phyloP scores from a whole-genome alignment of 2,329 filamentous ascomycete genomes.

The Onygenales sp. region DNA sequence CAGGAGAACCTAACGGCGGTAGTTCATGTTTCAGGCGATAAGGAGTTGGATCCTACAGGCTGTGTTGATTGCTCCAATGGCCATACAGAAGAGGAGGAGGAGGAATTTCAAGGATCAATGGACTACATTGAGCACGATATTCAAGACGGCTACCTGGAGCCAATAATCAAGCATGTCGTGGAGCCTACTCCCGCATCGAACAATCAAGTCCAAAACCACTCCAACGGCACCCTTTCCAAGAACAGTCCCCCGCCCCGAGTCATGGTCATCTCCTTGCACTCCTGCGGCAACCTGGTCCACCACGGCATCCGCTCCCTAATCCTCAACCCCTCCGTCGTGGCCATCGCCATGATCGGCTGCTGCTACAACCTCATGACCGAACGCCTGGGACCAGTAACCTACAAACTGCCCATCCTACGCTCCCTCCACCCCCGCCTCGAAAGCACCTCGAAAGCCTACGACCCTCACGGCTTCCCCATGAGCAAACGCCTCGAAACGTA shows the following conservation, averaged over 20 bases:
- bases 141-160: slow-evolving; percentile 33
- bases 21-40: background rate
- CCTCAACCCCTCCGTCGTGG: slow-evolving; percentile 71
- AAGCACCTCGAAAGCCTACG: slow-evolving; percentile 60
- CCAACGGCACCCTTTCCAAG: slow-evolving; percentile 1
- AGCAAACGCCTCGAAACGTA: slow-evolving; percentile 56
- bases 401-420: slow-evolving; percentile 70
- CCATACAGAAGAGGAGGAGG: background rate
- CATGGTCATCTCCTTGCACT: slow-evolving; percentile 92
- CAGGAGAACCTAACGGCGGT: background rate
- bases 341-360: slow-evolving; percentile 93
- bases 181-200: slow-evolving; percentile 1
- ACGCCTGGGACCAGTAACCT: slow-evolving; percentile 73
- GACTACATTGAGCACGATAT: slow-evolving; percentile 38
- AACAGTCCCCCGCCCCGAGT: slow-evolving; percentile 38
- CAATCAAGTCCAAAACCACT: background rate
- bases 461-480: slow-evolving; percentile 92
- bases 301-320: slow-evolving; percentile 81
- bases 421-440: slow-evolving; percentile 62
- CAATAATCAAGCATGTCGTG: slow-evolving; percentile 27
- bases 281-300: slow-evolving; percentile 94
- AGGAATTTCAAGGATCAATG: slow-evolving; percentile 22
- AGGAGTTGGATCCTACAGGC: background rate
- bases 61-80: background rate
- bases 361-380: slow-evolving; percentile 97